Conservation (phyloP, 2,329 filamentous ascomycete genomes). For the Pseudogymnoascus sp. region DNA sequence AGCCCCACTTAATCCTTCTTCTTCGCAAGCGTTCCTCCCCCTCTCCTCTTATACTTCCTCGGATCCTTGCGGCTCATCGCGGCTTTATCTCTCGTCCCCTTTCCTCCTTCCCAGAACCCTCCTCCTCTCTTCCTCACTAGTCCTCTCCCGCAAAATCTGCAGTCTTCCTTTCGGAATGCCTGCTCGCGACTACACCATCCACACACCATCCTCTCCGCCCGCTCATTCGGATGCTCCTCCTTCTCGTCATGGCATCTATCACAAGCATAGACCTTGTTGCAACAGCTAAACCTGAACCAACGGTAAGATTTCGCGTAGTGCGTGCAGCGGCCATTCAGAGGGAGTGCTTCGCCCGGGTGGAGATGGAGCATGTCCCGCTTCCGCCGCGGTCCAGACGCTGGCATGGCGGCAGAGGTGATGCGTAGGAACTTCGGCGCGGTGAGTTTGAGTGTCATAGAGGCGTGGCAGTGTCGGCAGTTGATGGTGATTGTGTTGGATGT, state of each 20-base stretch:
- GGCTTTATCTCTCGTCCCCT: slow-evolving; percentile 63
- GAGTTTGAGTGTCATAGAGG: slow-evolving; percentile 70
- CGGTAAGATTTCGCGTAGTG: slow-evolving; percentile 53
- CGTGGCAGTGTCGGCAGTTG: slow-evolving; percentile 71
- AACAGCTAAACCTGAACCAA: slow-evolving; percentile 60
- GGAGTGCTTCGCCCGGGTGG: slow-evolving; percentile 47
- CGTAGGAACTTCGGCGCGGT: slow-evolving; percentile 70
- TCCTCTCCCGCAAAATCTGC: slow-evolving; percentile 60
- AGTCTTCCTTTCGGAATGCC: slow-evolving; percentile 67
- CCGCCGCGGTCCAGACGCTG: slow-evolving; percentile 33
- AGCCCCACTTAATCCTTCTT: neutral
- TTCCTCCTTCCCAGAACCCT: slow-evolving; percentile 84
- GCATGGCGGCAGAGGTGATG: slow-evolving; percentile 42
- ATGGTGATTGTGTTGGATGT: slow-evolving; percentile 65
- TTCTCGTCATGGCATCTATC: slow-evolving; percentile 60
- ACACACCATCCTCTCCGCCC: slow-evolving; percentile 78
- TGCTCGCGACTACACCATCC: slow-evolving; percentile 75
- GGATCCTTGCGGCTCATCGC: slow-evolving; percentile 70
- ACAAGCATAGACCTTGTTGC: slow-evolving; percentile 49
- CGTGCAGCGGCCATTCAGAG: slow-evolving; percentile 42
- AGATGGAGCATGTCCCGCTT: slow-evolving; percentile 48
- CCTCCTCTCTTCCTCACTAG: slow-evolving; percentile 57
- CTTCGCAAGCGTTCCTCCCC: slow-evolving; percentile 19
- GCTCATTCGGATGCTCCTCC: slow-evolving; percentile 67
- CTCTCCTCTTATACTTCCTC: slow-evolving; percentile 59